phyloP scores from a whole-genome alignment of 371 early-diverging fungal species.

The Mortierella sp. region DNA sequence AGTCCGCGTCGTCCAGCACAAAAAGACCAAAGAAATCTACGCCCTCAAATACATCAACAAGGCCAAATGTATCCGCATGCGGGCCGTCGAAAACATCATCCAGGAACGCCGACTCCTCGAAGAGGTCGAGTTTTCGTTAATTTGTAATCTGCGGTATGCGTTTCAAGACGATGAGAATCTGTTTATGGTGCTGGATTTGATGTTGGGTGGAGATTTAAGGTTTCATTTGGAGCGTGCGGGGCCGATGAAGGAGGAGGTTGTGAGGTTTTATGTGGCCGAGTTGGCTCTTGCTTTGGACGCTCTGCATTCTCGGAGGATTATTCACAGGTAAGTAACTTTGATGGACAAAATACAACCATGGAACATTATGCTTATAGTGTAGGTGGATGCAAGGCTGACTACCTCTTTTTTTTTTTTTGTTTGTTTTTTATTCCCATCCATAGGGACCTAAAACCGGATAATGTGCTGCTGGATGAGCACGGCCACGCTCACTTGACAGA shows the following conservation, averaged over 20 bases:
- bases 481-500: conserved; percentile 94
- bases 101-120: conserved; percentile 77
- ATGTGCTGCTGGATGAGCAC: conserved; percentile 87
- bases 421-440: not conserved
- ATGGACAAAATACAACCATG: not conserved
- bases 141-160: conserved; percentile 73
- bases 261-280: conserved; percentile 86
- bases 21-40: conserved; percentile 73
- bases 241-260: conserved; percentile 76
- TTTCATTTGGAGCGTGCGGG: conserved; percentile 78
- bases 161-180: conserved; percentile 78
- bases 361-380: not conserved
- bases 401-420: not conserved
- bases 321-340: conserved; percentile 65
- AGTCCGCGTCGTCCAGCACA: conserved; percentile 90
- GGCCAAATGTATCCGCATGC: conserved; percentile 74
- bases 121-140: conserved; percentile 70
- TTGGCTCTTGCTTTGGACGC: conserved; percentile 78
- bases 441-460: conserved; percentile 94
- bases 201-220: conserved; percentile 90
- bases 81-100: conserved; percentile 79
- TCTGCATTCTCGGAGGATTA: conserved; percentile 74
- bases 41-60: conserved; percentile 91
- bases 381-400: not conserved
- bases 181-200: conserved; percentile 86